phyloP scores from a whole-genome alignment of 1,139 yeast species.

The Blastobotrys arbuscula region DNA sequence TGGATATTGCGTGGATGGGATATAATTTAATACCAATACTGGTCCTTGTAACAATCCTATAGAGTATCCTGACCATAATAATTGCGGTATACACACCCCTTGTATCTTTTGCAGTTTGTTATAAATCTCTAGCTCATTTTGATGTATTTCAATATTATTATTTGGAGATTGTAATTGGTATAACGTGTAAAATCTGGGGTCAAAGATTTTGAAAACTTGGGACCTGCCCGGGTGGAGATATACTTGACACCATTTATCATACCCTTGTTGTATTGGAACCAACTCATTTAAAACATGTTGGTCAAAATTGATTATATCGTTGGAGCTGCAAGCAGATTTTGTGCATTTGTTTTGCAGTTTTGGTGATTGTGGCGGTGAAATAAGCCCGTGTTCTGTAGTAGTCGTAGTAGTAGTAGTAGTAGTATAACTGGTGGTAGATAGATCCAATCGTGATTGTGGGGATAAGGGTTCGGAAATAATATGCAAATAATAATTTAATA shows the following conservation, averaged over 20 bases:
- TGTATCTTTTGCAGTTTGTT: conserved; percentile 3
- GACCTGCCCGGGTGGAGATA: neutral
- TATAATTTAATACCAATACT: too few species aligned
- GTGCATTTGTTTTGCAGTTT: too few species aligned
- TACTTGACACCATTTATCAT: neutral
- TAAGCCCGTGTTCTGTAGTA: too few species aligned
- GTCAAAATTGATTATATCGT: neutral
- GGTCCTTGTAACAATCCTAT: too few species aligned
- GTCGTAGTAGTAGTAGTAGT: too few species aligned
- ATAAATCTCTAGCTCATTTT: conserved; percentile 2
- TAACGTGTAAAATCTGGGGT: conserved; percentile 3
- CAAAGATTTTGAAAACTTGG: conserved; percentile 8
- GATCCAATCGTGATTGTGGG: too few species aligned
- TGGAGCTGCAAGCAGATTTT: too few species aligned
- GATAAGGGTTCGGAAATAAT: too few species aligned
- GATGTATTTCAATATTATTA: neutral
- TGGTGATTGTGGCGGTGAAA: too few species aligned
- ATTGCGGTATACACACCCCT: conserved; percentile 3
- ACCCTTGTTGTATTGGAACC: neutral
- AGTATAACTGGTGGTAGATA: too few species aligned
- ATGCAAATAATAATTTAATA: too few species aligned
- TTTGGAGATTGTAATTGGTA: neutral
- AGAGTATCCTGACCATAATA: neutral
- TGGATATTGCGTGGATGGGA: too few species aligned
- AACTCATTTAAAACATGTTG: neutral